These are phyloP conservation scores for Cytidiella melzeri DNA, from an alignment of 768 basidiomycete species.

Conservation along the genomic window DNA sequence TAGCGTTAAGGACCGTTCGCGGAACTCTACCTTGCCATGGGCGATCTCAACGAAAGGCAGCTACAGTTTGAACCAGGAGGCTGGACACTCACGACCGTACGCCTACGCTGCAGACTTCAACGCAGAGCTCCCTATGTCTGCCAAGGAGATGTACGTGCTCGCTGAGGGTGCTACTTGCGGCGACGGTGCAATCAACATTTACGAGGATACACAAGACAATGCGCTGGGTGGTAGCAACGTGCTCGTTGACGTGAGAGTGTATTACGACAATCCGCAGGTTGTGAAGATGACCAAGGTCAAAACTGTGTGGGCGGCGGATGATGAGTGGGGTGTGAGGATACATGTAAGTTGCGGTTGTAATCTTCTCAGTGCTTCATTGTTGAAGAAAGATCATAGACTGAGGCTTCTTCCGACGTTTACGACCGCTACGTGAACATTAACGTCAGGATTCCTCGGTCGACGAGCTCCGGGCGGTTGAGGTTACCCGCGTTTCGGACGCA, in stretches of 20 bases:
- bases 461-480: neutral
- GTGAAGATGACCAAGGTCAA: conserved; percentile 11
- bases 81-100: neutral
- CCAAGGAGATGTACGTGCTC: conserved; percentile 16
- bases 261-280: neutral
- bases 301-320: conserved; percentile 11
- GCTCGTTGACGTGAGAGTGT: conserved; percentile 10
- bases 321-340: conserved; percentile 23
- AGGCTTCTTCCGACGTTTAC: too few species aligned
- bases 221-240: conserved; percentile 7
- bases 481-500: conserved; percentile 11
- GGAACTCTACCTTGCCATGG: neutral
- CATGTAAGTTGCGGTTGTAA: too few species aligned
- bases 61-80: neutral
- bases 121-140: conserved; percentile 14
- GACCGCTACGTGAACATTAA: conserved; percentile 10
- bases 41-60: neutral
- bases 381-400: too few species aligned
- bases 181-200: conserved; percentile 12
- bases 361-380: too few species aligned
- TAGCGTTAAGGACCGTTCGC: too few species aligned
- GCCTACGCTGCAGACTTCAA: conserved; percentile 7
- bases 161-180: conserved; percentile 6
- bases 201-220: conserved; percentile 1
- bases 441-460: neutral